Conservation (phyloP, 225 moss, liverwort and hornwort genomes). For the Polytrichum commune region DNA sequence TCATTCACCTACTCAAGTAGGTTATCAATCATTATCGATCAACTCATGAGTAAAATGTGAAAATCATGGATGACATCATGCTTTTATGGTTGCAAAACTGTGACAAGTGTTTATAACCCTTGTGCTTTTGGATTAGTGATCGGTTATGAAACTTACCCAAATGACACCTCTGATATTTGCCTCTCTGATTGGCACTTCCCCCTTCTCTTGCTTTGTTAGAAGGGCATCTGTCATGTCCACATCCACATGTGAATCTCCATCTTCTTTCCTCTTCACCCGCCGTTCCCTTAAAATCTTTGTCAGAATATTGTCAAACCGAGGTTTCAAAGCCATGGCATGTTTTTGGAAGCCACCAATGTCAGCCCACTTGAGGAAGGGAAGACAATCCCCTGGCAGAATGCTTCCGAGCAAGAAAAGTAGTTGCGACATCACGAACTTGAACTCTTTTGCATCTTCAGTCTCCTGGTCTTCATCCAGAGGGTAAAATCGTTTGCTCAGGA, state of each 20-base stretch:
- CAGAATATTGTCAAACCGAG: slow-evolving; percentile 36
- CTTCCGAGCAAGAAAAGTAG: slow-evolving; percentile 28
- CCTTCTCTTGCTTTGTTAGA: slow-evolving; percentile 23
- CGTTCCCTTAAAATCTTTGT: slow-evolving; percentile 21
- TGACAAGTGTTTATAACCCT: background rate
- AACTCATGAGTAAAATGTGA: background rate
- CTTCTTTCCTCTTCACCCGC: slow-evolving; percentile 10
- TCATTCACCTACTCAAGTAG: background rate
- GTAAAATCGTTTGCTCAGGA: slow-evolving; percentile 38
- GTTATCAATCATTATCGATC: background rate
- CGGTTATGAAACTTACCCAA: slow-evolving; percentile 13
- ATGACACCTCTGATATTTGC: slow-evolving; percentile 35
- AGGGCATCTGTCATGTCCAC: slow-evolving; percentile 36
- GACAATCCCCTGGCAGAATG: slow-evolving; percentile 39
- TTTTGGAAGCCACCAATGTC: slow-evolving; percentile 40
- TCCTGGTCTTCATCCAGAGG: slow-evolving; percentile 17
- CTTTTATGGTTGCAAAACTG: background rate
- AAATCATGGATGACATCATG: background rate
- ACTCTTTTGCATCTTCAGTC: slow-evolving; percentile 39
- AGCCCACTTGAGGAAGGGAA: slow-evolving; percentile 33
- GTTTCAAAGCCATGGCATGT: slow-evolving; percentile 23
- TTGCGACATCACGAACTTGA: slow-evolving; percentile 40
- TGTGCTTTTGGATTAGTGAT: background rate
- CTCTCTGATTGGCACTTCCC: slow-evolving; percentile 30
- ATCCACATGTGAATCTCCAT: slow-evolving; percentile 24